Percentiles rank a stretch among this genome's conserved stretches.
Conservation (phyloP, 2,329 filamentous ascomycete species). For the Claviceps africana region DNA sequence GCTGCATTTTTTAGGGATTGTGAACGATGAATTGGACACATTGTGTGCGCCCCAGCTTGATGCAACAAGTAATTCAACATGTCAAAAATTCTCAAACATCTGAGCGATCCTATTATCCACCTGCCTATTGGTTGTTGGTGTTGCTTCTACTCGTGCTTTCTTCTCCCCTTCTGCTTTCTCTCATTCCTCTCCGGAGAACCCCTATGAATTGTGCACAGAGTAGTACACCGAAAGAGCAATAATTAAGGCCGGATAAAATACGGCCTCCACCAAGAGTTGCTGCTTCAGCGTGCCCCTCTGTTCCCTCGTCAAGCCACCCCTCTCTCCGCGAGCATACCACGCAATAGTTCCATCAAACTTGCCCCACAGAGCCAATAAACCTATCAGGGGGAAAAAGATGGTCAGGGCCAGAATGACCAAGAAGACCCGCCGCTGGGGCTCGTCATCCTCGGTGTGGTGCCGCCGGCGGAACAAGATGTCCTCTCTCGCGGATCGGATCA, state of each 20-base stretch:
- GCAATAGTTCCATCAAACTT: slow-evolving; percentile 30
- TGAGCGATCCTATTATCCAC: no score
- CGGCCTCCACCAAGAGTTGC: slow-evolving; percentile 24
- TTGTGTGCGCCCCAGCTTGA: neutral
- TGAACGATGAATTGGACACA: neutral
- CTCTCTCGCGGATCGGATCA: slow-evolving; percentile 18
- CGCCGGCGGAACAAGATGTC: slow-evolving; percentile 17
- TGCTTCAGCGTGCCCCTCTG: slow-evolving; percentile 19
- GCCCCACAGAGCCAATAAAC: slow-evolving; percentile 29
- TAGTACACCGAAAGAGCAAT: slow-evolving; percentile 19
- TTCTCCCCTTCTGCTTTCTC: neutral
- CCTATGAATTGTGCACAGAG: slow-evolving; percentile 10
- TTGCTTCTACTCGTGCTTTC: neutral
- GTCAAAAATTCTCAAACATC: neutral
- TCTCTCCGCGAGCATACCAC: slow-evolving; percentile 35
- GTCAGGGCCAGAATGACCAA: slow-evolving; percentile 23
- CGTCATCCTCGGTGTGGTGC: slow-evolving; percentile 14
- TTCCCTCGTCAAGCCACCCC: slow-evolving; percentile 20
- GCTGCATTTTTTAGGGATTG: neutral
- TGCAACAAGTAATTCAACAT: neutral
- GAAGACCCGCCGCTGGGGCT: slow-evolving; percentile 24
- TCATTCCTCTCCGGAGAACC: neutral
- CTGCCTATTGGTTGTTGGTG: neutral
- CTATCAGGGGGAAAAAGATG: slow-evolving; percentile 31
- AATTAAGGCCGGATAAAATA: slow-evolving; percentile 20